Percentiles rank a stretch among this genome's conserved stretches.
Conservation (phyloP, 495 filamentous ascomycete species). For the Tuber calosporum region DNA sequence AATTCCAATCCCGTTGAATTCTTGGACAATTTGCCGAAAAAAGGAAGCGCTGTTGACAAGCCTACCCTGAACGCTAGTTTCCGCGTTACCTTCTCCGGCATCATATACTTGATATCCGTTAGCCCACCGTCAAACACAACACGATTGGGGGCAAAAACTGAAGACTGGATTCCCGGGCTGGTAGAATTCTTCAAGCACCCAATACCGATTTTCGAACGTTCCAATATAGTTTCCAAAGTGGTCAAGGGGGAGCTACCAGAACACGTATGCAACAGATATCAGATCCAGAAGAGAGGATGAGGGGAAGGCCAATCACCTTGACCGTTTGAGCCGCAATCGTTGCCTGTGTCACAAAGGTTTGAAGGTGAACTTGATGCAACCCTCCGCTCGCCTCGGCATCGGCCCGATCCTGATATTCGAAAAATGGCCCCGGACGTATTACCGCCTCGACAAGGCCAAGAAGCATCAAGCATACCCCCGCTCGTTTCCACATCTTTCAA, state of each 20-base stretch:
- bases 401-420: slow-evolving; percentile 5
- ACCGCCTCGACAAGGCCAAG: slow-evolving; percentile 19
- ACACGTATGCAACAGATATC: background rate
- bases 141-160: slow-evolving; percentile 7
- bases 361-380: background rate
- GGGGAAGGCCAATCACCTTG: slow-evolving; percentile 14
- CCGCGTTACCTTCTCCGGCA: slow-evolving; percentile 47
- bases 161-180: slow-evolving; percentile 50
- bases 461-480: slow-evolving; percentile 12
- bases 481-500: slow-evolving; percentile 19
- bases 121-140: background rate
- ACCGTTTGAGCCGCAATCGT: slow-evolving; percentile 16
- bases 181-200: slow-evolving; percentile 50
- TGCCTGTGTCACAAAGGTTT: background rate
- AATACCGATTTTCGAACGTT: slow-evolving; percentile 53
- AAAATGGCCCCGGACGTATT: slow-evolving; percentile 8
- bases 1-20: slow-evolving; percentile 51
- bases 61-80: slow-evolving; percentile 22
- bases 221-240: slow-evolving; percentile 44
- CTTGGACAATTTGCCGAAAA: slow-evolving; percentile 46
- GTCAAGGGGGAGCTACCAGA: slow-evolving; percentile 47
- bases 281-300: background rate
- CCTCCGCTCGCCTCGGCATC: background rate
- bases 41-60: slow-evolving; percentile 41
- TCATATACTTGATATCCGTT: slow-evolving; percentile 44